Base-by-base conservation (phyloP, 2,329 filamentous ascomycete species). In the Alternaria panax region DNA sequence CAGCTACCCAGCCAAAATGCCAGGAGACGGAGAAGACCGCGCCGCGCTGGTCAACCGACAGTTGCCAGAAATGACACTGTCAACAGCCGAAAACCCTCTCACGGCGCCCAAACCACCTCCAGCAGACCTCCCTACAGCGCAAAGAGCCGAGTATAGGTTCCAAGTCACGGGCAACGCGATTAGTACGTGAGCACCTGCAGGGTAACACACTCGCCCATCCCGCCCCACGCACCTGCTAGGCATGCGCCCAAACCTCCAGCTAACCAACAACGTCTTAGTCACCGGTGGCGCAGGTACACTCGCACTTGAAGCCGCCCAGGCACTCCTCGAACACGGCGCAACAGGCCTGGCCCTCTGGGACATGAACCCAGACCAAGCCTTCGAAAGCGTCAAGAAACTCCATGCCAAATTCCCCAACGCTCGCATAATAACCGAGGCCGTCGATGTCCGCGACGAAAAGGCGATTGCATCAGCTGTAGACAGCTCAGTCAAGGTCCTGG, bases 251-350 rank as follows among this genome's bases (percentile, higher is more conserved):
- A 53, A 34, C 24, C 11, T 12, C 12, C 7, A 20, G 3, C 41
- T 41, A 50, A 57, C 61, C 62, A 24, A 52, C 18, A 18, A 1
- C 6, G 11, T 9, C 20, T 25, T 34, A 83, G 83, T 91, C 12
- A 90, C 89, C 0, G 89, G 89, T 18, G 89, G 89, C 30, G 85
- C 87, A 14, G 90, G 90, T 4, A 87, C 84, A 11, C 80, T 91
- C 0, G 88, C 86, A 7, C 80, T 88, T 8, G 80, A 82, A 55
- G 83, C 84, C 27, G 85, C 85, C 1, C 79, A 83, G 45, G 89
- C 89, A 2, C 82, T 92, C 20, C 86, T 92, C 36, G 88, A 92
- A 75, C 89, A 92, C 69, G 89, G 89, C 7, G 79, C 87, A 2
- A 72, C 79, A 0, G 86, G 85, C 2, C 78, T 91, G 11, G 82